A percentile compares a stretch with the other conserved stretches of the same genome.
Evolutionary conservation across 73 alveolate genomes (phyloP).

Genomic region (Stentor coeruleus): DNA sequence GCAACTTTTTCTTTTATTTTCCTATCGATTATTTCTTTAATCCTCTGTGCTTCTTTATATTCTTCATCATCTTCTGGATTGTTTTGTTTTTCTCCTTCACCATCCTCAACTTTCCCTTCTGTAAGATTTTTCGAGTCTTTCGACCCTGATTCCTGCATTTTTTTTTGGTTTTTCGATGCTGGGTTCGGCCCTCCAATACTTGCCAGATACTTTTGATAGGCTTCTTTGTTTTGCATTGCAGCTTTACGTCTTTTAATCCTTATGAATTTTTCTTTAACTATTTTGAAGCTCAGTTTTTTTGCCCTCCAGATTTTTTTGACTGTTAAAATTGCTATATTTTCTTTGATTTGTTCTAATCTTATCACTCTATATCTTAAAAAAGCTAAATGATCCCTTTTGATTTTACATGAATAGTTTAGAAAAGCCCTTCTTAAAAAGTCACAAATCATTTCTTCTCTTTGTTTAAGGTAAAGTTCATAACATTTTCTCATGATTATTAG

Average conservation of each 20-base stretch:
- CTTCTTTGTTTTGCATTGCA: conserved; percentile 24
- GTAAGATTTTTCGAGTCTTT: background rate
- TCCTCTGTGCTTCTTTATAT: conserved; percentile 21
- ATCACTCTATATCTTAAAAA: background rate
- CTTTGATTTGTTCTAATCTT: background rate
- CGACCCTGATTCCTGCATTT: background rate
- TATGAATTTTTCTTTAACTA: background rate
- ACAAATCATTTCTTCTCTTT: background rate
- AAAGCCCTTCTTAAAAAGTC: background rate
- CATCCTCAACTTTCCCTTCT: background rate
- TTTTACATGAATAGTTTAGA: background rate
- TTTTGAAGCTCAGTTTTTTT: background rate
- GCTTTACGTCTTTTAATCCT: conserved; percentile 23
- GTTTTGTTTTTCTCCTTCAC: background rate
- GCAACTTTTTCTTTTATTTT: background rate
- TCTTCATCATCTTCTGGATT: conserved; percentile 20
- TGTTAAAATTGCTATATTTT: conserved; percentile 15
- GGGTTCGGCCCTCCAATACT: background rate
- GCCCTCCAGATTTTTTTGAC: conserved; percentile 7
- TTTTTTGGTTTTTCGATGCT: background rate
- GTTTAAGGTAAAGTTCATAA: background rate
- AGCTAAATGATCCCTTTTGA: background rate
- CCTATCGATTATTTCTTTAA: background rate
- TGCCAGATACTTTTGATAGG: conserved; percentile 5
- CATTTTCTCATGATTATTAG: background rate